Evolutionary conservation across 129 eudicot species (phyloP).

Genomic region (Lactuca saligna): DNA sequence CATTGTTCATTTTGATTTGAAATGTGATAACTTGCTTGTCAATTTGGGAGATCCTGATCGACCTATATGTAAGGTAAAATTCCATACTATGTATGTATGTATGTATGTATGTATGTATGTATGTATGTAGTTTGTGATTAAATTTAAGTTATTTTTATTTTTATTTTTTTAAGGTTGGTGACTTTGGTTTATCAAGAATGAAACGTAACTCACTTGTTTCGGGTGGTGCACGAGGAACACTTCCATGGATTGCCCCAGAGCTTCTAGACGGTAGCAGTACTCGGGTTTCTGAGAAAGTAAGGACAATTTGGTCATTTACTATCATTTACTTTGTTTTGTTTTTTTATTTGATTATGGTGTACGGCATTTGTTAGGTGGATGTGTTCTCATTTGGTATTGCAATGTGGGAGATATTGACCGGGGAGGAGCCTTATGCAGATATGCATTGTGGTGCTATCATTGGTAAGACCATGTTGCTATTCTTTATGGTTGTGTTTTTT

Average conservation of each 20-base stretch:
- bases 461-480: constrained; percentile 39
- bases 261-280: constrained; percentile 59
- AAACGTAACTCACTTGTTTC: constrained; percentile 72
- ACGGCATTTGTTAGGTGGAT: constrained; percentile 47
- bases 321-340: too few relatives aligned
- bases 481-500: background rate
- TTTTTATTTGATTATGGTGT: background rate
- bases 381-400: constrained; percentile 73
- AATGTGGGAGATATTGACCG: constrained; percentile 76
- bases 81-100: background rate
- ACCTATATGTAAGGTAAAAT: constrained; percentile 65
- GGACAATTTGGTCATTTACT: too few relatives aligned
- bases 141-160: background rate
- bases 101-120: too few relatives aligned
- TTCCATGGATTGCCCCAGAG: constrained; percentile 91
- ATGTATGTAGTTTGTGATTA: too few relatives aligned
- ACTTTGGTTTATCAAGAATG: constrained; percentile 76
- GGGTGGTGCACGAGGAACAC: constrained; percentile 82
- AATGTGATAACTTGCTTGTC: constrained; percentile 78
- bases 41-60: constrained; percentile 80
- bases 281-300: constrained; percentile 72
- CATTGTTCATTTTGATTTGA: constrained; percentile 77
- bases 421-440: constrained; percentile 68
- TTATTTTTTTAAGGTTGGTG: constrained; percentile 53
- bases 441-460: constrained; percentile 81